These are phyloP conservation scores for Rheum nobile DNA, from an alignment of 148 eudicot species.

Conservation along the genomic window DNA sequence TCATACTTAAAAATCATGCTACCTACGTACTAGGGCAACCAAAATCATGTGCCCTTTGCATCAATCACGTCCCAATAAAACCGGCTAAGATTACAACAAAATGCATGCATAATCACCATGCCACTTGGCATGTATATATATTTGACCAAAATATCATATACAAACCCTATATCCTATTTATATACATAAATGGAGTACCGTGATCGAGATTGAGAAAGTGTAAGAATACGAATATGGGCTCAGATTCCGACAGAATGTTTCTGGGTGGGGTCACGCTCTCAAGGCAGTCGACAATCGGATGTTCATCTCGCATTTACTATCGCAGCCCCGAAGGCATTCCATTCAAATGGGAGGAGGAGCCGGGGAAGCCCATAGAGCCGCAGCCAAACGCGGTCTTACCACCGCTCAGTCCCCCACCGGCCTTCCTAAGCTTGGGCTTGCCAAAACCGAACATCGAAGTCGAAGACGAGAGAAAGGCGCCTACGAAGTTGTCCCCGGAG, in stretches of 20 bases:
- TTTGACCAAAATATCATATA: background rate
- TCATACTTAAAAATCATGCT: background rate
- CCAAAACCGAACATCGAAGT: slow-evolving; percentile 20
- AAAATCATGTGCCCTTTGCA: background rate
- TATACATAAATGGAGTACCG: background rate
- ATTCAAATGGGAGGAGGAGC: slow-evolving; percentile 59
- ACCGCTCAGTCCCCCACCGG: slow-evolving; percentile 52
- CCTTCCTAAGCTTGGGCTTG: slow-evolving; percentile 26
- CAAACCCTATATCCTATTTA: background rate
- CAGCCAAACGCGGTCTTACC: slow-evolving; percentile 25
- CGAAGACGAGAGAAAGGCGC: background rate
- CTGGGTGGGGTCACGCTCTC: slow-evolving; percentile 2
- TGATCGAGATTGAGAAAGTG: background rate
- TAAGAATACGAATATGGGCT: background rate
- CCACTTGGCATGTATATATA: background rate
- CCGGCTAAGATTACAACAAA: background rate
- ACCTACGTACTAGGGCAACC: background rate
- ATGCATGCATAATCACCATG: background rate
- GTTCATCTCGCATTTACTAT: slow-evolving; percentile 29
- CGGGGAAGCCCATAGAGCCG: slow-evolving; percentile 48
- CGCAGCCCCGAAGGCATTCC: slow-evolving; percentile 46
- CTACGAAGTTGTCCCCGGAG: background rate
- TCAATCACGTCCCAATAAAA: background rate
- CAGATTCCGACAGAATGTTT: background rate
- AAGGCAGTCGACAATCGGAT: slow-evolving; percentile 27